These are phyloP conservation scores for Aspergillus mulundensis DNA, from an alignment of 495 filamentous ascomycete species.

Conservation along the genomic window DNA sequence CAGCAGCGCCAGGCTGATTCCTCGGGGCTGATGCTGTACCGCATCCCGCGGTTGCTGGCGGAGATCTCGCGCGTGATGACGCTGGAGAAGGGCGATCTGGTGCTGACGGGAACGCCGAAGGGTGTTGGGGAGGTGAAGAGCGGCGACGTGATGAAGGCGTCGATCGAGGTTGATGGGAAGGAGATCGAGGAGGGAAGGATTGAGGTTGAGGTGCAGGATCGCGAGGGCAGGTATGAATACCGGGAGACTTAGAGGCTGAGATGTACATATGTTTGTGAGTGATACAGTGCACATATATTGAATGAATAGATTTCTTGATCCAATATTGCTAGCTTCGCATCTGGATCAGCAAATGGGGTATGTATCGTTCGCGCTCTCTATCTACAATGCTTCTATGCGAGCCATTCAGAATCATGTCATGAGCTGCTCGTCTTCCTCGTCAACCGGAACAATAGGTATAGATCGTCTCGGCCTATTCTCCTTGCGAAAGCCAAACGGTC, in stretches of 20 bases:
- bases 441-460: slow-evolving; percentile 22
- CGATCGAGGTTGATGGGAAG: slow-evolving; percentile 74
- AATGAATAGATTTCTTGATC: neutral
- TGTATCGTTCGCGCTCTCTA: neutral
- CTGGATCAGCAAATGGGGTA: neutral
- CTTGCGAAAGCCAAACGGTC: neutral
- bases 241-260: slow-evolving; percentile 35
- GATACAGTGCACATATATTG: neutral
- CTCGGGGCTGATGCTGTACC: slow-evolving; percentile 87
- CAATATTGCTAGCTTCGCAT: too few relatives aligned
- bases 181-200: slow-evolving; percentile 84
- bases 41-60: slow-evolving; percentile 77
- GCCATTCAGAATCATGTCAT: neutral
- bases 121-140: slow-evolving; percentile 82
- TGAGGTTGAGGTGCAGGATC: slow-evolving; percentile 76
- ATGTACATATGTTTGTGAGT: slow-evolving; percentile 3
- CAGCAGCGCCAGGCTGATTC: slow-evolving; percentile 74
- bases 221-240: slow-evolving; percentile 47
- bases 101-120: slow-evolving; percentile 94
- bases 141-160: slow-evolving; percentile 86
- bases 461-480: slow-evolving; percentile 11
- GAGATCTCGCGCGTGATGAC: slow-evolving; percentile 96
- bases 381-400: neutral
- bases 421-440: slow-evolving; percentile 18
- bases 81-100: slow-evolving; percentile 83